Evolutionary conservation across 1,284 basidiomycete genomes (phyloP).

Genomic region (Pseudozyma sp.): DNA sequence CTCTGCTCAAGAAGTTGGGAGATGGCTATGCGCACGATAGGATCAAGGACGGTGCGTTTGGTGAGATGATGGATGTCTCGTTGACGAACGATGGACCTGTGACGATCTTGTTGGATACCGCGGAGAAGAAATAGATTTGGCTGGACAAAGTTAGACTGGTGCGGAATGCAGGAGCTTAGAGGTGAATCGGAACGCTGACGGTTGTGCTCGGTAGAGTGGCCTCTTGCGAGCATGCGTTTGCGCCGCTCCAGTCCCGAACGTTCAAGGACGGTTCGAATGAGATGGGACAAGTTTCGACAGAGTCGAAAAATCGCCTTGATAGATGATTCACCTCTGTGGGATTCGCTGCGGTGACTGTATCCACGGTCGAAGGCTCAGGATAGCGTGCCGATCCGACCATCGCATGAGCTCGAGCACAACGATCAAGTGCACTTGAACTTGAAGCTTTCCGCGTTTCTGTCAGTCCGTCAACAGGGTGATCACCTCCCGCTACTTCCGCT

Average conservation of each 20-base stretch:
- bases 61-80: slow-evolving; percentile 67
- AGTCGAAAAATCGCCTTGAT: not conserved
- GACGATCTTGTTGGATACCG: slow-evolving; percentile 55
- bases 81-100: slow-evolving; percentile 63
- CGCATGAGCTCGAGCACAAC: too few relatives aligned
- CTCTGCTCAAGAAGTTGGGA: slow-evolving; percentile 50
- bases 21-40: slow-evolving; percentile 41
- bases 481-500: too few relatives aligned
- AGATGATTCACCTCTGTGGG: too few relatives aligned
- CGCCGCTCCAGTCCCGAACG: not conserved
- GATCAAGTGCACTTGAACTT: too few relatives aligned
- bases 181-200: not conserved
- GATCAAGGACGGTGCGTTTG: slow-evolving; percentile 64
- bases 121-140: slow-evolving; percentile 52
- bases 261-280: not conserved
- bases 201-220: not conserved
- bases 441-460: too few relatives aligned
- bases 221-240: not conserved
- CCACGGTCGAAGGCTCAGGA: too few relatives aligned
- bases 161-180: too few relatives aligned
- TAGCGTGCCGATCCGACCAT: too few relatives aligned
- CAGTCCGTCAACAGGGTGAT: too few relatives aligned
- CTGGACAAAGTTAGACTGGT: not conserved
- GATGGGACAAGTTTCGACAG: not conserved
- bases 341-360: too few relatives aligned